Base-by-base conservation (phyloP, 768 basidiomycete genomes). In the Agaricus sinodeliciosus region DNA sequence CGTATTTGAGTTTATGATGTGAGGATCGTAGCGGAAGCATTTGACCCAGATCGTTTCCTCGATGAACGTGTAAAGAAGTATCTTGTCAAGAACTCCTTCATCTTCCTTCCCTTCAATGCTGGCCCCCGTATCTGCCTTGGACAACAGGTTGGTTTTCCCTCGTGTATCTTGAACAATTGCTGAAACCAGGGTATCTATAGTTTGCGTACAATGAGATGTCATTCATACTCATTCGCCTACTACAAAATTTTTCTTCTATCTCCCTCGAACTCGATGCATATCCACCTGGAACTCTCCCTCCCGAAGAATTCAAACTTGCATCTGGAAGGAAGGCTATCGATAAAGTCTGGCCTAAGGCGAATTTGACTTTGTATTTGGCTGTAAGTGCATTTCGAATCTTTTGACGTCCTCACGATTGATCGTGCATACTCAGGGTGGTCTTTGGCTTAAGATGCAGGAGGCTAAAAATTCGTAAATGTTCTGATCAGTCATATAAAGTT, bases 41-140 rank as follows among this genome's bases (percentile, higher is more conserved):
- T 86, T 51, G 85, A 88, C 60, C 85, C 85, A 0, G 83, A 85
- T 55, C 77, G 85, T 3, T 87, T 84, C 71, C 69, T 87, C 41
- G 85, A 86, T 60, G 71, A 80, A 9, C 72, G 85, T 9, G 64
- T 85, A 31, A 73, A 80, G 57, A 80, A 78, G 59, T 83, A 85
- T 52, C 71, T 87, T 26, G 68, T 77, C 26, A 74, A 77, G 35
- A 84, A 85, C 57, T 76, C 82, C 0, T 85, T 82, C 68, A 83
- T 85, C 53, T 89, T 88, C 69, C 71, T 86, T 3, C 82, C 81
- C 13, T 83, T 83, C 69, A 82, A 81, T 52, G 80, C 75, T 2
- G 76, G 76, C 13, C 81, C 81, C 5, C 72, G 80, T 13, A 80
- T 82, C 49, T 82, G 80, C 56, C 72, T 81, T 4, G 81, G 81